phyloP scores from a whole-genome alignment of 345 rosid species.

The Eucalyptus regnans region DNA sequence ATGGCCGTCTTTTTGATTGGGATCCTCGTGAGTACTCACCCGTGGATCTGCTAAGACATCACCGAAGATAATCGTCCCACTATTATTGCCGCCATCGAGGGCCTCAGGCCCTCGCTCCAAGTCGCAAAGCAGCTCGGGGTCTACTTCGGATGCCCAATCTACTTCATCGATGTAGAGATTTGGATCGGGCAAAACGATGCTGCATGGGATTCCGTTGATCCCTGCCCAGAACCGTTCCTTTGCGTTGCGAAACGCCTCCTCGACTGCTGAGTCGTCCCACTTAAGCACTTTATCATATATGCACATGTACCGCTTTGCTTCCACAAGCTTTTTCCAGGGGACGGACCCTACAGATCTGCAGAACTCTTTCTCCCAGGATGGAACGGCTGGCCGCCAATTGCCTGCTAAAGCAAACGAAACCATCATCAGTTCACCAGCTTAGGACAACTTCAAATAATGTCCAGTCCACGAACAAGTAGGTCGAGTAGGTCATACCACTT shows the following conservation, averaged over 20 bases:
- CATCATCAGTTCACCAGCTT: background rate
- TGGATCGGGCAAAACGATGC: slow-evolving; percentile 24
- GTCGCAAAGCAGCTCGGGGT: slow-evolving; percentile 15
- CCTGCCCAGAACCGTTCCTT: slow-evolving; percentile 25
- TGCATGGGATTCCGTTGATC: slow-evolving; percentile 21
- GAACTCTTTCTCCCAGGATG: slow-evolving; percentile 3
- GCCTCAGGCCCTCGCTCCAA: slow-evolving; percentile 6
- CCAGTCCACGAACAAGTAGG: background rate
- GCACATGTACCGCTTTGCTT: background rate
- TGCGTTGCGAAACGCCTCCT: slow-evolving; percentile 36
- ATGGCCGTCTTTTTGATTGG: background rate
- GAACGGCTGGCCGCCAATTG: background rate
- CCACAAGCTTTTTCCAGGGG: background rate
- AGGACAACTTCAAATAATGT: background rate
- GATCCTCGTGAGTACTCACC: background rate
- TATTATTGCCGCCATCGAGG: background rate
- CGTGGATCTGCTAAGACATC: background rate
- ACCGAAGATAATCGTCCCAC: slow-evolving; percentile 29
- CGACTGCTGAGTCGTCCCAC: slow-evolving; percentile 40
- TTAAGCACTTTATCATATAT: background rate
- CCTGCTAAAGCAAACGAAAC: background rate
- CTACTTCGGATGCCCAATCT: slow-evolving; percentile 20
- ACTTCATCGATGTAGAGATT: background rate
- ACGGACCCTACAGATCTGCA: background rate
- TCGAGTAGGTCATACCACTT: background rate